Base-by-base conservation (phyloP, 371 early-diverging fungal species). In the Nematocida sp. region DNA sequence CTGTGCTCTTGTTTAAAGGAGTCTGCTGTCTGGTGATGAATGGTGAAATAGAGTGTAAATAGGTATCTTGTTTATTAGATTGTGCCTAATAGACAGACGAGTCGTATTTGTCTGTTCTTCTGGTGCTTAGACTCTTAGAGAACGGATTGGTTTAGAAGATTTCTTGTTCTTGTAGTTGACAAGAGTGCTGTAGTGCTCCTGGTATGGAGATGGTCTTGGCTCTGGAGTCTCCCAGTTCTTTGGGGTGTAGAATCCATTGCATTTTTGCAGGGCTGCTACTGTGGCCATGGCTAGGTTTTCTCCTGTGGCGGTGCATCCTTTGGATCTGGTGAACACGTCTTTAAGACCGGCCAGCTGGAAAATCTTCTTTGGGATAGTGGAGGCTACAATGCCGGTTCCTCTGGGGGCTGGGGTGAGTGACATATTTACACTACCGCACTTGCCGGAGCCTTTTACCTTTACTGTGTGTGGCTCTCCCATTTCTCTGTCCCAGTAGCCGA, bases 251-350 rank as follows among this genome's bases (percentile, higher is more conserved):
- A 90, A 93, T 81, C 88, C 88, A 87, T 93, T 94, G 78, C 95
- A 92, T 87, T 91, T 91, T 84, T 89, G 88, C 83, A 98, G 92
- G 81, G 96, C 96, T 82, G 89, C 88, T 85, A 98, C 90, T 78
- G 93, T 91, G 66, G 98, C 98, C 89, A 94, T 94, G 84, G 95
- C 93, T 83, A 95, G 94, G 91, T 98, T 98, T 85, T 96, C 88
- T 48, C 85, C 85, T 60, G 88, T 87, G 67, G 79, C 83, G 79
- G 88, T 88, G 65, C 89, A 87, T 80, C 98, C 98, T 78, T 89
- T 86, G 81, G 94, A 86, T 75, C 89, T 86, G 81, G 95, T 94
- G 88, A 93, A 98, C 86, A 91, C 90, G 86, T 98, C 98, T 80
- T 89, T 87, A 84, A 96, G 89, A 88, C 98, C 96, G 80, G 96